Evolutionary conservation across 106 monocot species (phyloP).

Genomic region (Phalaenopsis aphrodite): DNA sequence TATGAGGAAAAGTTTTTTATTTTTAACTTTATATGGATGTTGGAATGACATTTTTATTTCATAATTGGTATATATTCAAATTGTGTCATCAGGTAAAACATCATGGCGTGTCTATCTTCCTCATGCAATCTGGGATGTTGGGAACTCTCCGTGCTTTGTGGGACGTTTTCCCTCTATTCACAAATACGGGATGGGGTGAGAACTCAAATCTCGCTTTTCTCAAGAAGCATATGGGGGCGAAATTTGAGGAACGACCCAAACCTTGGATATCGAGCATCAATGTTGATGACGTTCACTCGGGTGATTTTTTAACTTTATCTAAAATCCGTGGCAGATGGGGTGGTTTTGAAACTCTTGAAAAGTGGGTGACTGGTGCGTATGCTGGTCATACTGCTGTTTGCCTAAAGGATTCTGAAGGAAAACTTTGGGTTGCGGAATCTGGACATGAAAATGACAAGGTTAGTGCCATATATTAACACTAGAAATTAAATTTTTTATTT

Average conservation of each 20-base stretch:
- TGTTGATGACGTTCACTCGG: conserved; percentile 76
- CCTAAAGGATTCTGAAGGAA: conserved; percentile 86
- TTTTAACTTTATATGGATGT: not conserved
- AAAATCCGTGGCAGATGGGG: conserved; percentile 97
- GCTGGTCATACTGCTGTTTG: conserved; percentile 86
- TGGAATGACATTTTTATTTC: not conserved
- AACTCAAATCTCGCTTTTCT: conserved; percentile 79
- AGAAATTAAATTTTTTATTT: not conserved
- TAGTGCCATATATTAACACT: not conserved
- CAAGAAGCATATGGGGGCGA: conserved; percentile 86
- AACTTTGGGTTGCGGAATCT: conserved; percentile 93
- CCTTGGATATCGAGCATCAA: conserved; percentile 87
- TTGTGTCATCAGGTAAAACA: conserved; percentile 52
- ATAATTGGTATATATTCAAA: not conserved
- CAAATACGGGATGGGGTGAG: conserved; percentile 83
- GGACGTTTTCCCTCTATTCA: conserved; percentile 89
- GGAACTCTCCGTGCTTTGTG: conserved; percentile 84
- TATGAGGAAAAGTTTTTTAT: not conserved
- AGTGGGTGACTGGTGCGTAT: conserved; percentile 94
- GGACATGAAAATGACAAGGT: conserved; percentile 94
- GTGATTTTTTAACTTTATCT: conserved; percentile 82
- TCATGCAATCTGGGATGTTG: conserved; percentile 85
- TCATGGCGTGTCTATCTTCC: conserved; percentile 63
- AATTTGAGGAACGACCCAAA: conserved; percentile 59
- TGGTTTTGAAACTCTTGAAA: conserved; percentile 92